Percentiles rank a stretch among this genome's conserved stretches.
Evolutionary conservation across 495 filamentous ascomycete genomes (phyloP).

Genomic region (Trichoderma parareesei): DNA sequence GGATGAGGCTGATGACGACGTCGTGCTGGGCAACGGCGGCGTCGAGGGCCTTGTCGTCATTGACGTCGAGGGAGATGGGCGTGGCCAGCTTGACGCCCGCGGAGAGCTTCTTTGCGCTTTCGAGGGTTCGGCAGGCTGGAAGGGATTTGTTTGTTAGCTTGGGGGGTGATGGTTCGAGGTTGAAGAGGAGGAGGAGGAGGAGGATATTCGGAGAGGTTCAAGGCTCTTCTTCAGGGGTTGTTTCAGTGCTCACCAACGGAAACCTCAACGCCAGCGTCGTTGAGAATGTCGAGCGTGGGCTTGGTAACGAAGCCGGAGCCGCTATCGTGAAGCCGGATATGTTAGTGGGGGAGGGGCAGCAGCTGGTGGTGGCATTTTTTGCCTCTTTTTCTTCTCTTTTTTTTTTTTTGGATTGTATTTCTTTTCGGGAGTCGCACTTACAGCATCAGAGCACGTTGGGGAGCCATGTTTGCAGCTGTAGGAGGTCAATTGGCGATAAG

Average conservation of each 20-base stretch:
- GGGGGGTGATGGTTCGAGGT: too few relatives aligned
- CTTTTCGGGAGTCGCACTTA: neutral
- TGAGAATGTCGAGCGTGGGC: conserved; percentile 71
- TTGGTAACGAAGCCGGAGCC: conserved; percentile 75
- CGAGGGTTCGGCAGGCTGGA: conserved; percentile 77
- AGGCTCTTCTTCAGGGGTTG: too few relatives aligned
- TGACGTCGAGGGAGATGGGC: conserved; percentile 79
- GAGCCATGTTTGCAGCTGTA: neutral
- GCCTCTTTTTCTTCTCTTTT: too few relatives aligned
- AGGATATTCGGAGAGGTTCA: too few relatives aligned
- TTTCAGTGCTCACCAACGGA: too few relatives aligned
- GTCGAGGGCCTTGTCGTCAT: conserved; percentile 63
- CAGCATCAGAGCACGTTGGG: conserved; percentile 1
- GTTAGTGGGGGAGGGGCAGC: neutral
- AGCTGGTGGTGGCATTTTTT: neutral
- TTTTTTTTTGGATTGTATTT: neutral
- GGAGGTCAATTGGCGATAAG: too few relatives aligned
- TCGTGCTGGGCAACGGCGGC: conserved; percentile 68
- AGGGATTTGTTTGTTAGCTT: neutral
- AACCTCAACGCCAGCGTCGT: conserved; percentile 44
- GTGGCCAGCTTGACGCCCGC: conserved; percentile 60
- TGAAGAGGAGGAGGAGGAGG: too few relatives aligned
- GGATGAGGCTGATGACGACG: conserved; percentile 76
- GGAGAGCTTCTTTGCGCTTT: conserved; percentile 64
- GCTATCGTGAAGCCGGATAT: conserved; percentile 5